Evolutionary conservation across 2,329 filamentous ascomycete genomes (phyloP), one percentile per base, ranked within the genome.

Genomic region (Pseudogymnoascus sp.): DNA sequence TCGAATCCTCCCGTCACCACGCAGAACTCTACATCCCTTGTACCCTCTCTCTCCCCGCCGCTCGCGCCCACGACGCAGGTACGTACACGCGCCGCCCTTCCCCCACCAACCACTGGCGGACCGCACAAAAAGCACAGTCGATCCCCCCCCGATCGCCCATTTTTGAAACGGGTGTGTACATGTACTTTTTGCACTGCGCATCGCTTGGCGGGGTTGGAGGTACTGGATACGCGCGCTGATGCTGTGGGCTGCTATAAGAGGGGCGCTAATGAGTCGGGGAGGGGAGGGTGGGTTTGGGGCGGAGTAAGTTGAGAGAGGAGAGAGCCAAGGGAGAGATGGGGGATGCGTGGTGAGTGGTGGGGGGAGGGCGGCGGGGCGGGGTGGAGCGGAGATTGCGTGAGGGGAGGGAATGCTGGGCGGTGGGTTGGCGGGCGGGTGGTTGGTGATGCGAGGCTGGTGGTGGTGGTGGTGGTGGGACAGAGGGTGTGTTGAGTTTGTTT

Each of bases 201-300:
- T 80, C 83, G 65, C 78, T 82, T 7, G 76, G 77, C 40, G 77
- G 76, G n/a, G 72, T 76, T 0, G 74, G 1, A 76, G 74, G 0
- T 74, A 75, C 2, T 69, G 70, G 1, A 76, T 76, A 65, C 80
- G 77, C 50, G 80, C 80, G 62, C 87, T 81, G 70, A 82, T 86
- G 11, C 90, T 83, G 61, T 76, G 79, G 69, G 79, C 82, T 42
- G 74, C 79, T 13, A 83, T 81, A 33, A 79, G 75, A 10, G 79
- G 75, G 0, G 85, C 81, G 0, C 80, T 76, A 69, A 87, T 89
- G 0, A 81, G 87, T 62, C 89, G 85, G 67, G 91, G 77, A 21
- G 85, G 67, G 91, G 77, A 21, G 90, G 79, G 64, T 87, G 84
- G 61, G 87, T 33, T 82, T 82, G 83, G 80, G 0, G 82, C 83